Evolutionary conservation across 768 basidiomycete species (phyloP), one percentile per base, ranked within the genome.

Genomic region (Mycena vitilis): DNA sequence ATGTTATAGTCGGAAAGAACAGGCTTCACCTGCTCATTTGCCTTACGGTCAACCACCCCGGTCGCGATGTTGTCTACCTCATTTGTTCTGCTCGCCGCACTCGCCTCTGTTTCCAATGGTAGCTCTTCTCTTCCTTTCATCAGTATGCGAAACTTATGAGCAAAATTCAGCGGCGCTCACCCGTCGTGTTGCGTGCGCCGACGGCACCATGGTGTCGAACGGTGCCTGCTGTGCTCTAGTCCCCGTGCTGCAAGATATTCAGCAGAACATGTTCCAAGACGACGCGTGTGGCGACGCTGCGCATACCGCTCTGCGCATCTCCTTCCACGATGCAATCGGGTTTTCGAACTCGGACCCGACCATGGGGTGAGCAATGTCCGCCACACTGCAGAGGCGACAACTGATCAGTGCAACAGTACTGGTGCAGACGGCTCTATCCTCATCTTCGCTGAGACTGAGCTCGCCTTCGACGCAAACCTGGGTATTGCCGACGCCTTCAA

Each of bases 401-500:
- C 45, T 60, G 47, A 60, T n/a, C n/a, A n/a, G n/a, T 60, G 44
- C 34, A 9, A 55, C 53, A 63, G 62, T 47, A 63, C 62, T 40
- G 63, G 63, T 38, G 63, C 63, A 56, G 80, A 82, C 63, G 81
- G 78, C 36, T 81, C 80, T 2, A 79, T 81, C 55, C 75, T 79
- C 60, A 49, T 72, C n/a, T 82, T 82, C 68, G 38, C 56, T 8
- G 73, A 75, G n/a, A 71, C 75, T 48, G 81, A 80, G 69, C 70
- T 73, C 25, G 55, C 69, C 42, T 81, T 75, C 62, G 56, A 68
- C 5, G 79, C 78, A 12, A 79, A 79, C 60, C 65, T 56, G 49
- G 78, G 79, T 30, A 71, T 80, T 47, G 78, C 77, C 66, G 76
- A 78, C n/a, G 72, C 75, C 48, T 69, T 75, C 44, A 63, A 65